Conservation (phyloP, 2,329 filamentous ascomycete species). For the Didymella lethalis region DNA sequence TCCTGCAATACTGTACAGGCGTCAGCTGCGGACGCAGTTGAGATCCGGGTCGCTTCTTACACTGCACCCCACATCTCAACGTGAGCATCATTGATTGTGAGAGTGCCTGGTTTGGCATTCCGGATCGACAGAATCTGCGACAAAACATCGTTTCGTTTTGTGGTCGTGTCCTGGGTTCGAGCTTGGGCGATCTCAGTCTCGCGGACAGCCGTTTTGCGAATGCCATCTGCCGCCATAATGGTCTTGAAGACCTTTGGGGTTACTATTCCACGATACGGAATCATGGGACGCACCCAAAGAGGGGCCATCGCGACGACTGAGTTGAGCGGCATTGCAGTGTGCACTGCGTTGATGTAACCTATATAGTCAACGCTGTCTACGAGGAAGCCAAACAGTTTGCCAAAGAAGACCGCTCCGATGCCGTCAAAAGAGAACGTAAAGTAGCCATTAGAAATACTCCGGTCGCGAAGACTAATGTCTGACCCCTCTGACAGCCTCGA, state of each 20-base stretch:
- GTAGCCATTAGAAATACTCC: neutral
- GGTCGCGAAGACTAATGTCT: neutral
- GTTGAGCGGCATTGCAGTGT: constrained; percentile 44
- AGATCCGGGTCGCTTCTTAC: constrained; percentile 25
- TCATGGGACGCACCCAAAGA: constrained; percentile 15
- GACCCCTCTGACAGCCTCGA: neutral
- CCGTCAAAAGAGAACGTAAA: constrained; percentile 27
- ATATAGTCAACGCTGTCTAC: constrained; percentile 31
- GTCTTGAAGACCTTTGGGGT: constrained; percentile 37
- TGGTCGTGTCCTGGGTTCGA: constrained; percentile 21
- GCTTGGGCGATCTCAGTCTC: constrained; percentile 25
- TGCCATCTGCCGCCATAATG: constrained; percentile 27
- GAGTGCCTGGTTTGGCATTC: constrained; percentile 40
- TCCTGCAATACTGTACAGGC: constrained; percentile 41
- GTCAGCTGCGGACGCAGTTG: neutral
- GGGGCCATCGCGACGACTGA: constrained; percentile 21
- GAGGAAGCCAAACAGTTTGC: constrained; percentile 33
- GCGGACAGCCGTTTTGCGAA: constrained; percentile 27
- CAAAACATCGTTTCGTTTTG: constrained; percentile 40
- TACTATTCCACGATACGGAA: constrained; percentile 19
- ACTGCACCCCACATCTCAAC: constrained; percentile 41
- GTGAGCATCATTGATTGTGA: constrained; percentile 37
- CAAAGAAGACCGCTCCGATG: constrained; percentile 31
- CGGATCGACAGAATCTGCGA: constrained; percentile 43
- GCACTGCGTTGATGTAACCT: constrained; percentile 39